These are phyloP conservation scores for Oryza officinalis DNA, from an alignment of 176 grass and related monocot species.

Conservation along the genomic window DNA sequence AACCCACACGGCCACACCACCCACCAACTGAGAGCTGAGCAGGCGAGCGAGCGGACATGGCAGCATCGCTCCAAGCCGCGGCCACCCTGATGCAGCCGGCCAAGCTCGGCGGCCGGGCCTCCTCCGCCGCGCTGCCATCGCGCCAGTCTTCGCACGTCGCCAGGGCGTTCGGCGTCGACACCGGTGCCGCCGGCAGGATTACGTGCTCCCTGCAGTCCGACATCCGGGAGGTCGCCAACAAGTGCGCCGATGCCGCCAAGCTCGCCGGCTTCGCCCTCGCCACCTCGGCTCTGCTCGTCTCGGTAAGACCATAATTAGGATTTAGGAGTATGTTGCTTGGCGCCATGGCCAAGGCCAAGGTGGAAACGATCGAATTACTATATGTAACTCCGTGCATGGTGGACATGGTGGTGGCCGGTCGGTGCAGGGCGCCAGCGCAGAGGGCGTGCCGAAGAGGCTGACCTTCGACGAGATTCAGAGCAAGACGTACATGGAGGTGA, in stretches of 20 bases:
- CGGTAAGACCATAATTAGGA: constrained; percentile 39
- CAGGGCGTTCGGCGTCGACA: constrained; percentile 46
- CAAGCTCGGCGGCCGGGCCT: constrained; percentile 55
- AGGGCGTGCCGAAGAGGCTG: constrained; percentile 65
- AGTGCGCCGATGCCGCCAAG: constrained; percentile 69
- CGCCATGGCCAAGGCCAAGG: neutral
- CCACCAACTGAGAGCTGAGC: neutral
- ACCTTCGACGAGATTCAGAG: constrained; percentile 91
- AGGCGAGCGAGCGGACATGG: constrained; percentile 47
- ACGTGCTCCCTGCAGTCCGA: constrained; percentile 66
- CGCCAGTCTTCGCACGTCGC: constrained; percentile 43
- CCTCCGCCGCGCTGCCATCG: constrained; percentile 15
- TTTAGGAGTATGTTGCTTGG: neutral
- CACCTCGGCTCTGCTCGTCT: constrained; percentile 75
- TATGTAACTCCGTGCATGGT: neutral
- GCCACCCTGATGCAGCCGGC: constrained; percentile 84
- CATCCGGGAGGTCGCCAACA: constrained; percentile 55
- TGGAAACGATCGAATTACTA: neutral
- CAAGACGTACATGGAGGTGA: constrained; percentile 91
- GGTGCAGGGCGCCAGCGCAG: constrained; percentile 66
- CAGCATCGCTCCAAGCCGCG: constrained; percentile 81
- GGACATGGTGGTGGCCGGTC: too few relatives aligned
- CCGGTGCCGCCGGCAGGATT: constrained; percentile 33
- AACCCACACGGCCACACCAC: neutral
- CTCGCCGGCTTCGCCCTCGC: constrained; percentile 82